Percentiles rank a stretch among this genome's conserved stretches.
These are phyloP conservation scores for Diaporthe humulicola DNA, from an alignment of 2,329 filamentous ascomycete species.

Conservation along the genomic window DNA sequence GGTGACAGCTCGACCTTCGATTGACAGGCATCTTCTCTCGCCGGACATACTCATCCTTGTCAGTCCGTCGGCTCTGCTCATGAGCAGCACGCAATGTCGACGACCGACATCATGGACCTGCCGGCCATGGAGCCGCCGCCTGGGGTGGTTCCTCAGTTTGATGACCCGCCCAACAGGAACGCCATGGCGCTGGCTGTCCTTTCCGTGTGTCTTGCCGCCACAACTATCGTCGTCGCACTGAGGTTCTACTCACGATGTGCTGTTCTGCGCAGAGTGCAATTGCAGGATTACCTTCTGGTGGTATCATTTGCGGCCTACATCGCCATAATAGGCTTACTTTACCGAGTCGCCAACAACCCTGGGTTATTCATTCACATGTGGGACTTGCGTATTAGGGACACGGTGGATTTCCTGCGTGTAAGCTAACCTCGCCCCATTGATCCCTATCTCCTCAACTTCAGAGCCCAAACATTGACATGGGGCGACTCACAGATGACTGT, in stretches of 20 bases:
- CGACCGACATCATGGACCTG: neutral
- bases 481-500: neutral
- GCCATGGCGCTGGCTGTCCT: neutral
- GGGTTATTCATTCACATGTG: neutral
- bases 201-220: neutral
- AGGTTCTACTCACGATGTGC: neutral
- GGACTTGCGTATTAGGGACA: neutral
- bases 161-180: neutral
- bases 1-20: neutral
- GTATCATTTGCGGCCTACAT: neutral
- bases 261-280: neutral
- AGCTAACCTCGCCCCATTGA: neutral
- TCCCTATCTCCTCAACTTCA: neutral
- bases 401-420: neutral
- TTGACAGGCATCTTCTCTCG: too few relatives aligned
- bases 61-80: neutral
- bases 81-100: neutral
- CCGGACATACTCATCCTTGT: neutral
- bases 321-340: neutral
- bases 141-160: neutral
- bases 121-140: neutral
- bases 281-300: slow-evolving; percentile 10
- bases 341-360: neutral
- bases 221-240: neutral
- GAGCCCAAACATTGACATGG: neutral